Evolutionary conservation across 306 rosid genomes (phyloP).

Genomic region (Prunus persica): Prunus_persica_NCBIv2 NC_034015.1:17312501-17313000

Average conservation of each 20-base stretch:
- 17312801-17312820: slow-evolving; percentile 5
- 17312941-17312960: slow-evolving; percentile 96
- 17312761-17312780: slow-evolving; percentile 2
- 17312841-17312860: slow-evolving; percentile 21
- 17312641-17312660: slow-evolving; percentile 84
- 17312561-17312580: neutral
- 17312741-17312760: slow-evolving; percentile 84
- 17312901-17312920: slow-evolving; percentile 96
- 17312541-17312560: too few relatives aligned
- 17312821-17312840: slow-evolving; percentile 1
- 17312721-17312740: slow-evolving; percentile 93
- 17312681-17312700: slow-evolving; percentile 98
- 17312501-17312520: slow-evolving; percentile 2
- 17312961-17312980: slow-evolving; percentile 53
- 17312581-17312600: neutral
- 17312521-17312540: neutral
- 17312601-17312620: neutral
- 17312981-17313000: slow-evolving; percentile 52
- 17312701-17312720: slow-evolving; percentile 93
- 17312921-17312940: slow-evolving; percentile 97
- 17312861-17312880: slow-evolving; percentile 93
- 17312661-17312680: slow-evolving; percentile 97
- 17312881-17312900: slow-evolving; percentile 91
- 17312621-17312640: slow-evolving; percentile 89
- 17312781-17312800: slow-evolving; percentile 8